Evolutionary conservation across 2,329 filamentous ascomycete species (phyloP), one percentile per base, ranked within the genome.

Genomic region (Xylariaceae sp.): DNA sequence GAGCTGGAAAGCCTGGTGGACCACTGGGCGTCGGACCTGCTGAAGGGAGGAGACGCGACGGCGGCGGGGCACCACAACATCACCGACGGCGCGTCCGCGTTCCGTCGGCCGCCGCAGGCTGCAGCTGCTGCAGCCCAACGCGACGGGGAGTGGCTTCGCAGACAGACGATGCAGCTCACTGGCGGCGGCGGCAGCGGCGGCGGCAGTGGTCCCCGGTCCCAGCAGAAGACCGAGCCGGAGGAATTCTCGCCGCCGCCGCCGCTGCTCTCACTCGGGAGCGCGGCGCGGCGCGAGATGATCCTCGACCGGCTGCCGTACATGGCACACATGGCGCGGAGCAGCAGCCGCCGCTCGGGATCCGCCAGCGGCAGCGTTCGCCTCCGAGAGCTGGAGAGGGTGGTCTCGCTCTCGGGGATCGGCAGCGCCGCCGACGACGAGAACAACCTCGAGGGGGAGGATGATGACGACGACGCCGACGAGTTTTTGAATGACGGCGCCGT

Each of bases 281-380:
- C 80, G 3, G 77, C 80, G 4, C 78, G 79, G 22, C 71, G 70
- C 26, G 85, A 90, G 56, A 71, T 92, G 64, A 60, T 95, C 0
- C 72, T 95, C 16, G 86, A 96, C 44, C 78, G 87, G 7, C 69
- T 98, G 1, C 92, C 92, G 0, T 96, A 94, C 57, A 77, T 92
- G 67, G 70, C 80, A 2, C 70, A 75, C 32, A 84, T 95, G 50
- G 58, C 63, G 2, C 63, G 68, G 12, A 52, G 59, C 19, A 52
- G 60, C 43, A 62, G 60, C 44, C 55, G 59, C 46, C 40, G 14
- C 11, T 23, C 12, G 12, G 8, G 50, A 12, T 56, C 49, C 19
- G 51, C 52, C 15, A 49, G 24, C 32, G 47, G 48, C 13, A 46
- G 47, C 12, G 50, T 63, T 38, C 58, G 62, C n/a, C 58, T 72